Conservation (phyloP, 345 rosid genomes). For the Gossypium stocksii region DNA sequence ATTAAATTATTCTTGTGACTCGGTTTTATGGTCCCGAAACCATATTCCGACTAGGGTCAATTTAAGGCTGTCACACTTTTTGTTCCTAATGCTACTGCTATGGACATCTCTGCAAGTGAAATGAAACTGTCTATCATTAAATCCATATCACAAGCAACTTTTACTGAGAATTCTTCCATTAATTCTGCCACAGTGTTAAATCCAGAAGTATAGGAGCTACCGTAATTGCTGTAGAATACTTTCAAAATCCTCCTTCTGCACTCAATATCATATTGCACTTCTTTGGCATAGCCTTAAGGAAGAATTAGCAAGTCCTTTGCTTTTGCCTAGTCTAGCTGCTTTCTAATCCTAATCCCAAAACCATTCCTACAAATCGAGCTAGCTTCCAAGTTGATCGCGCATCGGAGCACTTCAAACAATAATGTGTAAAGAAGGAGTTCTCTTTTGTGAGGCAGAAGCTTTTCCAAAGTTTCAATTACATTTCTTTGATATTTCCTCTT, state of each 20-base stretch:
- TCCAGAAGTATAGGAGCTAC: slow-evolving; percentile 21
- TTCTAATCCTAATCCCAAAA: slow-evolving; percentile 66
- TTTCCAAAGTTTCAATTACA: slow-evolving; percentile 60
- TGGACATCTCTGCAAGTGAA: slow-evolving; percentile 47
- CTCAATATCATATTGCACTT: slow-evolving; percentile 49
- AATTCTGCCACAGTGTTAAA: slow-evolving; percentile 51
- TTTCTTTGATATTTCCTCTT: slow-evolving; percentile 40
- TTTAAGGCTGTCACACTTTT: no score
- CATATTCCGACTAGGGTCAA: no score
- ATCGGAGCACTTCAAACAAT: slow-evolving; percentile 51
- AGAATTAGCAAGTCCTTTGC: slow-evolving; percentile 54
- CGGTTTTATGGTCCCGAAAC: no score
- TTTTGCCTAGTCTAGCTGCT: slow-evolving; percentile 61
- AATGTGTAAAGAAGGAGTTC: slow-evolving; percentile 52
- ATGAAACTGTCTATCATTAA: slow-evolving; percentile 47
- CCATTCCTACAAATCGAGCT: slow-evolving; percentile 55
- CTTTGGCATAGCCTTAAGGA: slow-evolving; percentile 44
- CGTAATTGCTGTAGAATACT: slow-evolving; percentile 43
- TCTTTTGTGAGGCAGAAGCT: slow-evolving; percentile 49
- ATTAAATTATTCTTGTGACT: no score
- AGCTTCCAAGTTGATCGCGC: slow-evolving; percentile 45
- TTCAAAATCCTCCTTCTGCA: slow-evolving; percentile 55
- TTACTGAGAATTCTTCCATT: slow-evolving; percentile 57
- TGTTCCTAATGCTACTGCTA: slow-evolving; percentile 39
- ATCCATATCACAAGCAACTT: slow-evolving; percentile 55